Conservation (phyloP, 495 filamentous ascomycete species). For the Penicillium silybi region DNA sequence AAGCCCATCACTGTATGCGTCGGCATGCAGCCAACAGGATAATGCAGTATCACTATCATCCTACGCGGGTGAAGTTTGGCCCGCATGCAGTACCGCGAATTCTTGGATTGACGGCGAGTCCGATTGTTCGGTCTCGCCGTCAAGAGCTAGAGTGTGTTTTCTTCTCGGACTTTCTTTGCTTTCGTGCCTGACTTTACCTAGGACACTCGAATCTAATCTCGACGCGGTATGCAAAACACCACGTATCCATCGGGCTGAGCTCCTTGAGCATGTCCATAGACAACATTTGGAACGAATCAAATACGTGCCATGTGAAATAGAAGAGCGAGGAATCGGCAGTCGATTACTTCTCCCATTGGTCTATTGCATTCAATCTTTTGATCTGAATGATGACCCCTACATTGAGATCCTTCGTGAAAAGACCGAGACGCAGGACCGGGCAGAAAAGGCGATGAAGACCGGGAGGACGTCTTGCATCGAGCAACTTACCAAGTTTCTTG, state of each 20-base stretch:
- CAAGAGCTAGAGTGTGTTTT: constrained; percentile 30
- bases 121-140: constrained; percentile 50
- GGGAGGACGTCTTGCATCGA: constrained; percentile 60
- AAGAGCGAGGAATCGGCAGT: constrained; percentile 3
- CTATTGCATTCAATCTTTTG: constrained; percentile 22
- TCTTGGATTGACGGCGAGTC: constrained; percentile 83
- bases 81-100: constrained; percentile 59
- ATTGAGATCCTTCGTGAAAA: constrained; percentile 50
- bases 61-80: constrained; percentile 25
- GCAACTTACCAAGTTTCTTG: constrained; percentile 57
- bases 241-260: constrained; percentile 63
- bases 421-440: constrained; percentile 20
- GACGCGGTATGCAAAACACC: constrained; percentile 71
- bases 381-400: constrained; percentile 67
- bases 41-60: constrained; percentile 74
- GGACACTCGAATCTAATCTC: constrained; percentile 69
- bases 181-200: constrained; percentile 16
- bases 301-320: constrained; percentile 31
- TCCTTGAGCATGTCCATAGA: constrained; percentile 62
- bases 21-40: constrained; percentile 67
- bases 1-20: constrained; percentile 47
- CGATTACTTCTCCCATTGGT: constrained; percentile 18
- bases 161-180: not conserved
- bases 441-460: constrained; percentile 45
- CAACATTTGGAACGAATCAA: constrained; percentile 55